Evolutionary conservation across 257 asterid species (phyloP).

Genomic region (Buddleja alternifolia): DNA sequence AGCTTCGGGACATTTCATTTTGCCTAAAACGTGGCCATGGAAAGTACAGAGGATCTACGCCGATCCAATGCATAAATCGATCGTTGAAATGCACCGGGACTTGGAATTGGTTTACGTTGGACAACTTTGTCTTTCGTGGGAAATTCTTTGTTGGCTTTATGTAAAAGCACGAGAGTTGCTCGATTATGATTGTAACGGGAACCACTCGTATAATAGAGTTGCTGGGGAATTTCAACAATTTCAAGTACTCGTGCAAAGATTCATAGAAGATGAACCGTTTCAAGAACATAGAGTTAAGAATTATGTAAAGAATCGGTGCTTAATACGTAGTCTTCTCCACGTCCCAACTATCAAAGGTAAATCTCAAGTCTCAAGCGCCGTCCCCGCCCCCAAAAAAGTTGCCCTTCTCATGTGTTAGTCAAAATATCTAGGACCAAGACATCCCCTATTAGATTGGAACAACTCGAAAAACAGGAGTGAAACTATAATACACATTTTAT

Average conservation of each 20-base stretch:
- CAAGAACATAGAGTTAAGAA: slow-evolving; percentile 64
- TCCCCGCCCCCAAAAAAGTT: no score
- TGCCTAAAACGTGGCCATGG: slow-evolving; percentile 46
- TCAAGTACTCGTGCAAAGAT: slow-evolving; percentile 78
- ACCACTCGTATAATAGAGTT: slow-evolving; percentile 58
- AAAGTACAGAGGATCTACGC: slow-evolving; percentile 62
- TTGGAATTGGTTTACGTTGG: slow-evolving; percentile 79
- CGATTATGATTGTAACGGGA: slow-evolving; percentile 40
- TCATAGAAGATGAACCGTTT: slow-evolving; percentile 75
- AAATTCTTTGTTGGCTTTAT: slow-evolving; percentile 68
- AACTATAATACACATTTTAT: no score
- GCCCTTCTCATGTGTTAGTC: no score
- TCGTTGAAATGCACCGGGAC: slow-evolving; percentile 53
- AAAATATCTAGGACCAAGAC: no score
- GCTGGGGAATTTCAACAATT: slow-evolving; percentile 79
- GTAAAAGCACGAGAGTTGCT: slow-evolving; percentile 51
- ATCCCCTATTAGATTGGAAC: no score
- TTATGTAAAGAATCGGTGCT: slow-evolving; percentile 60
- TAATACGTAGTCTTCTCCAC: slow-evolving; percentile 64
- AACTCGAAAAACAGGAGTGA: no score
- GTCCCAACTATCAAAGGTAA: slow-evolving; percentile 77
- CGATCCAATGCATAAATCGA: slow-evolving; percentile 64
- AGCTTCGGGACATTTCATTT: slow-evolving; percentile 26
- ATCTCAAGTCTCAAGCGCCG: background rate
- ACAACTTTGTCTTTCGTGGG: slow-evolving; percentile 80